phyloP scores from a whole-genome alignment of 345 rosid genomes.

The Hypericum androsaemum region DNA sequence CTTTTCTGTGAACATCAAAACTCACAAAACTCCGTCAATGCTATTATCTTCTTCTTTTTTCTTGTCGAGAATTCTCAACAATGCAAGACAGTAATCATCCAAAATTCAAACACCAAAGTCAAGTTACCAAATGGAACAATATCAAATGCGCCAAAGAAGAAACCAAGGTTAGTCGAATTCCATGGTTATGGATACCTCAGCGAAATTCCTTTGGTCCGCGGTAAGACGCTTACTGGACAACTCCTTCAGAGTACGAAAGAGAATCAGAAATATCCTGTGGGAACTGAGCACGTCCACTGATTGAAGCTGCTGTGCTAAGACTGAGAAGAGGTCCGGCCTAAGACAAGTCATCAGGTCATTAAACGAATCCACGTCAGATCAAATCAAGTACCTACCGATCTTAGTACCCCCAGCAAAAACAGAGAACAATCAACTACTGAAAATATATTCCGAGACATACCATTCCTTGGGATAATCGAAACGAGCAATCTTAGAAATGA shows the following conservation, averaged over 20 bases:
- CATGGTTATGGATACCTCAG: constrained; percentile 42
- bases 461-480: constrained; percentile 96
- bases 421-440: constrained; percentile 1
- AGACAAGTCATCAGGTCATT: constrained; percentile 20
- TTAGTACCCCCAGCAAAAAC: no score
- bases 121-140: no score
- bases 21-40: no score
- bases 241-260: constrained; percentile 83
- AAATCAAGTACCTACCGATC: no score
- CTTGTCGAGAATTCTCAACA: no score
- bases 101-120: no score
- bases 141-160: no score
- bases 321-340: constrained; percentile 85
- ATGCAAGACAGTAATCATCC: no score
- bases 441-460: constrained; percentile 16
- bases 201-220: constrained; percentile 70
- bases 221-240: constrained; percentile 88
- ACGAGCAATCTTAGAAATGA: constrained; percentile 83
- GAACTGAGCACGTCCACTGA: constrained; percentile 74
- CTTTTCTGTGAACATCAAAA: no score
- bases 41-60: no score
- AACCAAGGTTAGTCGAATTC: no score
- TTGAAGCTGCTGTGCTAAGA: constrained; percentile 71
- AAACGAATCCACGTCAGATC: constrained; percentile 10
- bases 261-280: constrained; percentile 84